Evolutionary conservation across 2,329 filamentous ascomycete species (phyloP).

Genomic region (Catunica adiposa): DNA sequence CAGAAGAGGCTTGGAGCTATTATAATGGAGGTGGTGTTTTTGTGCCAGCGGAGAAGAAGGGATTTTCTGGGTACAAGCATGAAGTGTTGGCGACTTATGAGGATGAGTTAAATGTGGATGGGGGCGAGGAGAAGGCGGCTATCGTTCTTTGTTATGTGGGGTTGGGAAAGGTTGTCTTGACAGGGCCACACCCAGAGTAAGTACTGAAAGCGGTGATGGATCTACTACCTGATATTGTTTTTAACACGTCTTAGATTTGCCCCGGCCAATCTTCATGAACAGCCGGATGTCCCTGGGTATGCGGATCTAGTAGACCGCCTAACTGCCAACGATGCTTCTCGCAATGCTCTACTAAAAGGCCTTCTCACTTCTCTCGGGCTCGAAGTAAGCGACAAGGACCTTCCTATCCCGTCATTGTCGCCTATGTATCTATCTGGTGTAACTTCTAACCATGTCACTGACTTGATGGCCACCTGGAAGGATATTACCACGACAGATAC

Average conservation of each 20-base stretch:
- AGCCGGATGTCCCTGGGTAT: slow-evolving; percentile 52
- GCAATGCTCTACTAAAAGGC: slow-evolving; percentile 61
- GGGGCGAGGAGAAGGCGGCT: slow-evolving; percentile 57
- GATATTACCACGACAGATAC: slow-evolving; percentile 51
- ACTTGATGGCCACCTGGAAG: slow-evolving; percentile 48
- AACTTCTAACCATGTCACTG: slow-evolving; percentile 42
- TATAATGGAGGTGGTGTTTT: slow-evolving; percentile 94
- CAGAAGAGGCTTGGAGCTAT: slow-evolving; percentile 55
- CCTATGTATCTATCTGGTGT: slow-evolving; percentile 61
- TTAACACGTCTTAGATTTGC: slow-evolving; percentile 67
- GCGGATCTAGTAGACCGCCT: slow-evolving; percentile 51
- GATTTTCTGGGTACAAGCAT: slow-evolving; percentile 30
- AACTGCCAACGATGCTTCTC: slow-evolving; percentile 48
- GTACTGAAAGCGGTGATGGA: slow-evolving; percentile 10
- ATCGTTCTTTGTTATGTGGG: slow-evolving; percentile 72
- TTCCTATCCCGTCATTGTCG: slow-evolving; percentile 62
- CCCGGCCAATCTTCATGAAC: slow-evolving; percentile 55
- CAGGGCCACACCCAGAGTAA: slow-evolving; percentile 83
- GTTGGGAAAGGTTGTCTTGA: slow-evolving; percentile 62
- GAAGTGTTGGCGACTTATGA: slow-evolving; percentile 68
- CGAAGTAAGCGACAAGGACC: slow-evolving; percentile 52
- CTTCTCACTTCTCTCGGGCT: slow-evolving; percentile 68
- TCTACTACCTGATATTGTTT: slow-evolving; percentile 12
- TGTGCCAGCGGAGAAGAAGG: slow-evolving; percentile 45
- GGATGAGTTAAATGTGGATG: slow-evolving; percentile 58